Percentiles rank a stretch among this genome's conserved stretches.
Evolutionary conservation across 306 rosid species (phyloP).

Genomic region (Begonia masoniana): DNA sequence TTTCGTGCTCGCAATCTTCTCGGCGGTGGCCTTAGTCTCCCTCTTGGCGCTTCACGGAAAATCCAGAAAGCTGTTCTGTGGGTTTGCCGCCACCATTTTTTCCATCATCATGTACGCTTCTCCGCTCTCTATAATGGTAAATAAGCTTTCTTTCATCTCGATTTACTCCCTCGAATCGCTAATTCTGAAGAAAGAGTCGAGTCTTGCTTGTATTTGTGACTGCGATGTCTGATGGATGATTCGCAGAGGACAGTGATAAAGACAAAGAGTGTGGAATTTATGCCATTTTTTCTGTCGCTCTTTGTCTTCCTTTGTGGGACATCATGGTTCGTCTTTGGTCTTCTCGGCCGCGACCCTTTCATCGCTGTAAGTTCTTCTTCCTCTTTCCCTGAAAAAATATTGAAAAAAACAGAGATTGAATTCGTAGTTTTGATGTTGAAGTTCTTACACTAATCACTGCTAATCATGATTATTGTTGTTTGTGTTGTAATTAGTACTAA

Average conservation of each 20-base stretch:
- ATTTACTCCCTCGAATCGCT: neutral
- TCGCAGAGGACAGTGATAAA: conserved; percentile 72
- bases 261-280: conserved; percentile 78
- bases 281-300: conserved; percentile 82
- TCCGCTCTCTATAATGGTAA: conserved; percentile 82
- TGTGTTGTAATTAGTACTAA: too few species aligned
- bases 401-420: too few species aligned
- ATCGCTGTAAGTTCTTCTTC: conserved; percentile 34
- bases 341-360: conserved; percentile 80
- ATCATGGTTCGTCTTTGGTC: conserved; percentile 76
- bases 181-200: too few species aligned
- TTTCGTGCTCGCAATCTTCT: conserved; percentile 27
- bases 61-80: conserved; percentile 58
- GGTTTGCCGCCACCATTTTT: conserved; percentile 53
- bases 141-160: neutral
- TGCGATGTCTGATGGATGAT: neutral
- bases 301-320: conserved; percentile 85
- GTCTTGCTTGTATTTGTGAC: neutral
- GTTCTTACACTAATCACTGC: too few species aligned
- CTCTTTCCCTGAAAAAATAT: neutral
- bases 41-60: conserved; percentile 45
- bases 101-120: conserved; percentile 90
- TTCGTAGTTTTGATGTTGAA: too few species aligned
- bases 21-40: conserved; percentile 56
- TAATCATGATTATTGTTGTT: too few species aligned